These are phyloP conservation scores for Butyriboletus pseudospeciosus DNA, from an alignment of 1,284 basidiomycete genomes.

Conservation along the genomic window DNA sequence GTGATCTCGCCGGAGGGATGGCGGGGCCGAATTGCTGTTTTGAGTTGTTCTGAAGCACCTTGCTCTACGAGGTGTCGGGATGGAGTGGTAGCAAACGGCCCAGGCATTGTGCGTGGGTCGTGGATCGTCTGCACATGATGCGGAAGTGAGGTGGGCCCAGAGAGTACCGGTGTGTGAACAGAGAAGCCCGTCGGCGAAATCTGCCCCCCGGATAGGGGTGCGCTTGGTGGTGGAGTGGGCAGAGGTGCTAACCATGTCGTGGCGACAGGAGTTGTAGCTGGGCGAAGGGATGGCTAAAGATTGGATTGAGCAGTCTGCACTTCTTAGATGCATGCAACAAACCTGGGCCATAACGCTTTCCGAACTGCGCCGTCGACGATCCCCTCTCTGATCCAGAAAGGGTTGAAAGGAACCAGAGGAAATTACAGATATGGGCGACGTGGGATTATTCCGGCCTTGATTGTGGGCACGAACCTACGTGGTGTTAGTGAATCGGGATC, in stretches of 20 bases:
- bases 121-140: conserved; percentile 3
- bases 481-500: background rate
- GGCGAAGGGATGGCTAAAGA: conserved; percentile 12
- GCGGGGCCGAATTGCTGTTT: background rate
- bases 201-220: conserved; percentile 1
- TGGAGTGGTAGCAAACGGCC: conserved; percentile 1
- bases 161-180: conserved; percentile 5
- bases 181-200: conserved; percentile 10
- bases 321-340: conserved; percentile 1
- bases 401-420: conserved; percentile 1
- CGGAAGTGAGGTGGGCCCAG: conserved; percentile 5
- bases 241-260: conserved; percentile 19
- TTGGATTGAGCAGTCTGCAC: background rate
- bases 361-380: conserved; percentile 16
- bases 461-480: background rate
- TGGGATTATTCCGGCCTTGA: conserved; percentile 6
- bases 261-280: conserved; percentile 5
- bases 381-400: conserved; percentile 2
- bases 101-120: conserved; percentile 5
- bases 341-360: conserved; percentile 19
- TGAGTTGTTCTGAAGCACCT: conserved; percentile 1
- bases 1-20: background rate
- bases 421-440: conserved; percentile 7
- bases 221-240: conserved; percentile 25
- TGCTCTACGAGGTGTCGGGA: conserved; percentile 2